These are phyloP conservation scores for Saitozyma podzolica DNA, from an alignment of 768 basidiomycete species.

Conservation along the genomic window DNA sequence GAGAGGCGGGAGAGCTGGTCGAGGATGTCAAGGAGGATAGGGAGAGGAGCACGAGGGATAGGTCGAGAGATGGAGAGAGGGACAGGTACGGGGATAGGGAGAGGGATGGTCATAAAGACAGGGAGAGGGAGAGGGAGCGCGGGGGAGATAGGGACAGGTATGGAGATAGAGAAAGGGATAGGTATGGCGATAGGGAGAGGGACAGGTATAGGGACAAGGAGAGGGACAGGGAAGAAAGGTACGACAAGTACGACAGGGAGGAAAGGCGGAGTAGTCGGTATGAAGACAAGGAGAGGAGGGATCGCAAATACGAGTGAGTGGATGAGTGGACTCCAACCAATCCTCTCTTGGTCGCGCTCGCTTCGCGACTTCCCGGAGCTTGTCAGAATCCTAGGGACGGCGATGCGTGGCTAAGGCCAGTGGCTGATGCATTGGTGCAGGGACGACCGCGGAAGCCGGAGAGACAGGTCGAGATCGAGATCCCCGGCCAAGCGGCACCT, in stretches of 20 bases:
- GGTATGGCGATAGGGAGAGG: conserved; percentile 6
- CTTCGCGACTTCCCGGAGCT: background rate
- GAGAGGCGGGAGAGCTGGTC: conserved; percentile 47
- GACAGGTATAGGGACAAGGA: conserved; percentile 15
- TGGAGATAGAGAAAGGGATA: conserved; percentile 10
- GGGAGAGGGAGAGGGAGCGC: conserved; percentile 13
- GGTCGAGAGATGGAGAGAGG: conserved; percentile 56
- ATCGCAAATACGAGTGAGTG: conserved; percentile 17
- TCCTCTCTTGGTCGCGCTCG: background rate
- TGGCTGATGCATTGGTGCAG: background rate
- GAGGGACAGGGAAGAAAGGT: conserved; percentile 14
- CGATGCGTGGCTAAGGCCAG: background rate
- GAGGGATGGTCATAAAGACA: conserved; percentile 9
- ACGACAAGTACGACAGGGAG: conserved; percentile 8
- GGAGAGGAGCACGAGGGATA: conserved; percentile 66
- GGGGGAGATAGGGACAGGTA: conserved; percentile 11
- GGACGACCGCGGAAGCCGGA: conserved; percentile 9
- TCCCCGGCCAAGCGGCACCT: conserved; percentile 31
- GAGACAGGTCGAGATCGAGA: conserved; percentile 16
- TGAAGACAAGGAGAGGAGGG: conserved; percentile 12
- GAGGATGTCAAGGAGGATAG: conserved; percentile 49
- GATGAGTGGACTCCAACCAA: conserved; percentile 3
- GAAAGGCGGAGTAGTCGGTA: conserved; percentile 8
- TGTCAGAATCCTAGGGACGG: background rate
- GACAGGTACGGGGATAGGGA: conserved; percentile 58